Conservation (phyloP, 441 rosid species). For the Hura crepitans region DNA sequence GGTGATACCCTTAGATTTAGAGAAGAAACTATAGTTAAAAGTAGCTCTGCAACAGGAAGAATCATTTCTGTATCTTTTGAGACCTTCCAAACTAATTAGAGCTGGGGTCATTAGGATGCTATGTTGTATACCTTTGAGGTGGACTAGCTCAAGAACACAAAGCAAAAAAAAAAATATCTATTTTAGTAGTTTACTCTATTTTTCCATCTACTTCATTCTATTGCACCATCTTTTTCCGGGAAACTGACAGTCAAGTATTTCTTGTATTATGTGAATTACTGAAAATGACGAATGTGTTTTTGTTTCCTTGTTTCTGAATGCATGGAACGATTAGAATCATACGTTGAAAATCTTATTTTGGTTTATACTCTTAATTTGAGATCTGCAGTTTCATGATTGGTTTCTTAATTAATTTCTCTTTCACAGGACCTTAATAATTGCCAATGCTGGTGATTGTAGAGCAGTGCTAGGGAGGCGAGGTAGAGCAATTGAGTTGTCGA, state of each 20-base stretch:
- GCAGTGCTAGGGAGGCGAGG: constrained; percentile 85
- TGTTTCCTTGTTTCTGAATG: too few relatives aligned
- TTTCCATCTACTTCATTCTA: not conserved
- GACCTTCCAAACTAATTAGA: not conserved
- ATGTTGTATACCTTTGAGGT: not conserved
- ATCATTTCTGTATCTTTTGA: too few relatives aligned
- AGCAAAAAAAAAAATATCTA: not conserved
- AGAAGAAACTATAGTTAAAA: not conserved
- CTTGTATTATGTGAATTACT: not conserved
- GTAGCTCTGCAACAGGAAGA: not conserved
- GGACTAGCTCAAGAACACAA: not conserved
- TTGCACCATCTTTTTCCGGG: not conserved
- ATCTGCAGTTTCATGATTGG: not conserved
- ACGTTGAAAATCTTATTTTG: not conserved
- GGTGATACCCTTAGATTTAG: not conserved
- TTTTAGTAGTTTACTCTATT: not conserved
- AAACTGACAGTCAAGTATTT: not conserved
- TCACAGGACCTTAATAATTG: constrained; percentile 63
- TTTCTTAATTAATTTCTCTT: constrained; percentile 3
- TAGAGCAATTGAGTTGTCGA: constrained; percentile 75
- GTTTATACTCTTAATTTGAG: not conserved
- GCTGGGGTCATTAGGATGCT: not conserved
- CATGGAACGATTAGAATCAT: not conserved
- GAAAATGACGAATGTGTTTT: not conserved
- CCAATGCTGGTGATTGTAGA: constrained; percentile 90